Base-by-base conservation (phyloP, 192 early-diverging fungal genomes). In the Borealophlyctis nickersoniae region DNA sequence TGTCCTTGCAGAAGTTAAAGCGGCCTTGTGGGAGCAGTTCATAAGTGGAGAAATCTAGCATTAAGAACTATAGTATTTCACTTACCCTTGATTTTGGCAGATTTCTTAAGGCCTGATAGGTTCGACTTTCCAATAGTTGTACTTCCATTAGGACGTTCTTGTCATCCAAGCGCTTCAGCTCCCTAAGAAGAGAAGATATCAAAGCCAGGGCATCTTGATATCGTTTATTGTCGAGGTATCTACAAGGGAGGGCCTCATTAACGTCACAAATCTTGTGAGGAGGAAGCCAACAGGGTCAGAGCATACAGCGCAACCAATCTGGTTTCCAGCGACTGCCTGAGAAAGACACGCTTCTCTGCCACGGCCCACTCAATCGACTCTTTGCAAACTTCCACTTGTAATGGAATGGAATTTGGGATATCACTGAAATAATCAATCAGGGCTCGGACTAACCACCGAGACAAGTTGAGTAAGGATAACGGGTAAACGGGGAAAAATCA, bases 151-250 rank as follows among this genome's bases (percentile, higher is more conserved):
- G 75, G 24, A 96, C 89, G 84, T 92, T 93, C 79, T 97, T 97
- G 82, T 99, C 97, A 81, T 99, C 97, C 49, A 99, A 75, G 49
- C 92, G 89, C 82, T 98, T 99, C n/a, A 99, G 82, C 81, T 97
- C 95, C 58, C 90, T 94, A 58, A 98, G 84, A 48, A 99, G 80
- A 49, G 83, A 74, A 49, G 81, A 81, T 45, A 95, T 93, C 56
- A 99, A 76, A 26, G 75, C 76, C 53, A 98, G 75, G 0, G 95
- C 89, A 56, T 98, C 95, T 36, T 91, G 86, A 67, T 98, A 97
- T 88, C 92, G 91, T 71, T 92, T 92, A 78, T 93, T 93, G 67
- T 96, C 93, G 36, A 98, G 77, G 72, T 91, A 88, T 24, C 83
- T 81, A 45, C 16, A 39, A 4, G 22, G 52, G 4, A 73, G 70